phyloP scores from a whole-genome alignment of 2,329 filamentous ascomycete genomes.

The Ascochyta fabae region DNA sequence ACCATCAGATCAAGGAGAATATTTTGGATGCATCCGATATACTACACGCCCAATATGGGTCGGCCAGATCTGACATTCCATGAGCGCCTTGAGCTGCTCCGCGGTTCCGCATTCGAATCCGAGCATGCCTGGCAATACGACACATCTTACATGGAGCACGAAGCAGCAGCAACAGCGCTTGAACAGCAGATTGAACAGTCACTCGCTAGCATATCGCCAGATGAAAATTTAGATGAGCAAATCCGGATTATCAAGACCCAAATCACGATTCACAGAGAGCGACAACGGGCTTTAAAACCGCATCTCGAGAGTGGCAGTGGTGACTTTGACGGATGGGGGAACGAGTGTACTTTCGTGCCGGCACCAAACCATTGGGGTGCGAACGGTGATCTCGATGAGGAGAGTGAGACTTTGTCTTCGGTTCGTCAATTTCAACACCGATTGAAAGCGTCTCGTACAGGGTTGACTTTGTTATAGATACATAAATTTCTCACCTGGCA shows the following conservation, averaged over 20 bases:
- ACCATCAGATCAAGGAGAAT: not conserved
- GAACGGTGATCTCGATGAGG: conserved; percentile 47
- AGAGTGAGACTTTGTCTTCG: conserved; percentile 46
- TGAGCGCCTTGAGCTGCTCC: conserved; percentile 43
- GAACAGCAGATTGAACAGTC: conserved; percentile 44
- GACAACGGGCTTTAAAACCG: conserved; percentile 43
- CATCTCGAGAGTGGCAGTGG: conserved; percentile 48
- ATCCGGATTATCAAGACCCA: conserved; percentile 43
- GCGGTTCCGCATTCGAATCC: conserved; percentile 47
- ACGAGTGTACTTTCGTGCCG: conserved; percentile 46
- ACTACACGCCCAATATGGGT: conserved; percentile 32
- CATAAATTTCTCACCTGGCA: conserved; percentile 48
- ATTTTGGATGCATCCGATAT: conserved; percentile 10
- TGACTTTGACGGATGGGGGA: conserved; percentile 44
- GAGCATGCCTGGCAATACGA: conserved; percentile 50
- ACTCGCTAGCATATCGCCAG: conserved; percentile 43
- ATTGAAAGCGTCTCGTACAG: not conserved
- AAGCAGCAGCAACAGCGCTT: conserved; percentile 42
- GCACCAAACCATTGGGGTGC: conserved; percentile 49
- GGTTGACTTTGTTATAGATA: conserved; percentile 31
- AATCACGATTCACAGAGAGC: conserved; percentile 45
- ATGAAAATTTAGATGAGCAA: conserved; percentile 47
- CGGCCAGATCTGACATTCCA: conserved; percentile 32
- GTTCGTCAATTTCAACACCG: conserved; percentile 25
- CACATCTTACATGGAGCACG: conserved; percentile 45